A percentile compares a stretch with the other conserved stretches of the same genome.
Conservation (phyloP, 192 early-diverging fungal species). For the Thamnidium elegans region DNA sequence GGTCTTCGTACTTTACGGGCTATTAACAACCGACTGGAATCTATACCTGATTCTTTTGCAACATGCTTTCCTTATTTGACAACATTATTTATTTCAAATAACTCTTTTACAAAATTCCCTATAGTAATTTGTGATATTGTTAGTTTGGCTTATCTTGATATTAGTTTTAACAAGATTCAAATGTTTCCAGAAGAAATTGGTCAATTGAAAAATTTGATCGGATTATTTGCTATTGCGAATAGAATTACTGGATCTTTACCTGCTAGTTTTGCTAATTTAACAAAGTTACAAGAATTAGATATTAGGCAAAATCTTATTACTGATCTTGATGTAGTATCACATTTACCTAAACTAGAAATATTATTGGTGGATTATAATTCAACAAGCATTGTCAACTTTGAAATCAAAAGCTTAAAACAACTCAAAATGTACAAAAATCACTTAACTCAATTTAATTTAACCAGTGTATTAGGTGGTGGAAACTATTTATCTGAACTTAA, state of each 20-base stretch:
- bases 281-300: constrained; percentile 69
- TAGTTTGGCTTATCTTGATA: constrained; percentile 66
- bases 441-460: constrained; percentile 64
- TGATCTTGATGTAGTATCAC: constrained; percentile 56
- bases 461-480: constrained; percentile 8
- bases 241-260: constrained; percentile 69
- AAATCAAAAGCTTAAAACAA: constrained; percentile 51
- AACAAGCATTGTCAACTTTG: constrained; percentile 59
- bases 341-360: constrained; percentile 57
- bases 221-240: constrained; percentile 75
- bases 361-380: constrained; percentile 72
- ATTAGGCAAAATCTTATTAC: constrained; percentile 79
- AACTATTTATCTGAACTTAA: constrained; percentile 45
- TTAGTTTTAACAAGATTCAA: constrained; percentile 82
- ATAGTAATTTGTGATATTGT: constrained; percentile 56
- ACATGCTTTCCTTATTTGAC: constrained; percentile 53
- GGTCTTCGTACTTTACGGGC: constrained; percentile 62
- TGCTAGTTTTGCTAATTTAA: constrained; percentile 51
- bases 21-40: constrained; percentile 71
- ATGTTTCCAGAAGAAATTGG: constrained; percentile 71
- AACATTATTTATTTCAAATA: constrained; percentile 75
- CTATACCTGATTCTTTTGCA: constrained; percentile 63
- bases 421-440: constrained; percentile 66
- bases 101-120: constrained; percentile 72
- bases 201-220: constrained; percentile 53